Evolutionary conservation across 768 basidiomycete genomes (phyloP).

Genomic region (Postia placenta): DNA sequence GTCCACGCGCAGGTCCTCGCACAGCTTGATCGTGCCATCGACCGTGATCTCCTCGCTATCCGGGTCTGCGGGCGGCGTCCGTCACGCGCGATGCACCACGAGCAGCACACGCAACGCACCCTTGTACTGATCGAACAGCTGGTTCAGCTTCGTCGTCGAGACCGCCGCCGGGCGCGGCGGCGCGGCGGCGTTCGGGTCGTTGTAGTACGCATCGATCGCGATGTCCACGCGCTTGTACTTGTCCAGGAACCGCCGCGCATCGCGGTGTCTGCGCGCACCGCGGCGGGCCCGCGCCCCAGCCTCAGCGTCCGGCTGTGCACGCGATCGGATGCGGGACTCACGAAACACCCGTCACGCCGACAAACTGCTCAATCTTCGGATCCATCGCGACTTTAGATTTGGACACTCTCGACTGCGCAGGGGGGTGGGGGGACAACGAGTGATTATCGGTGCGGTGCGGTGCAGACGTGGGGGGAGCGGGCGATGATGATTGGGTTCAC

Average conservation of each 20-base stretch:
- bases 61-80: conserved; percentile 33
- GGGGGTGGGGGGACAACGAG: conserved; percentile 4
- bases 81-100: not conserved
- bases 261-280: conserved; percentile 29
- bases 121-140: conserved; percentile 38
- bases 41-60: conserved; percentile 56
- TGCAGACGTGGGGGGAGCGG: not conserved
- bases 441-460: not conserved
- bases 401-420: conserved; percentile 5
- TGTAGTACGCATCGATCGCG: conserved; percentile 72
- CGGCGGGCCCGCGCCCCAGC: not conserved
- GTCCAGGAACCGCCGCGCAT: conserved; percentile 65
- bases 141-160: conserved; percentile 30
- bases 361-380: conserved; percentile 51
- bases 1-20: conserved; percentile 61
- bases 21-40: conserved; percentile 76
- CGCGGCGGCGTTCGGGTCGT: conserved; percentile 33
- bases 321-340: conserved; percentile 32
- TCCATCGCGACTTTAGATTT: conserved; percentile 26
- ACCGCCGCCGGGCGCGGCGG: conserved; percentile 4
- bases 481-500: not conserved
- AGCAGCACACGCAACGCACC: conserved; percentile 22
- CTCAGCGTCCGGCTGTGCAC: not conserved
- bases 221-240: conserved; percentile 63
- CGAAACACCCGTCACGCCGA: conserved; percentile 63